Conservation (phyloP, 2,329 filamentous ascomycete species). For the Apiospora koreana region DNA sequence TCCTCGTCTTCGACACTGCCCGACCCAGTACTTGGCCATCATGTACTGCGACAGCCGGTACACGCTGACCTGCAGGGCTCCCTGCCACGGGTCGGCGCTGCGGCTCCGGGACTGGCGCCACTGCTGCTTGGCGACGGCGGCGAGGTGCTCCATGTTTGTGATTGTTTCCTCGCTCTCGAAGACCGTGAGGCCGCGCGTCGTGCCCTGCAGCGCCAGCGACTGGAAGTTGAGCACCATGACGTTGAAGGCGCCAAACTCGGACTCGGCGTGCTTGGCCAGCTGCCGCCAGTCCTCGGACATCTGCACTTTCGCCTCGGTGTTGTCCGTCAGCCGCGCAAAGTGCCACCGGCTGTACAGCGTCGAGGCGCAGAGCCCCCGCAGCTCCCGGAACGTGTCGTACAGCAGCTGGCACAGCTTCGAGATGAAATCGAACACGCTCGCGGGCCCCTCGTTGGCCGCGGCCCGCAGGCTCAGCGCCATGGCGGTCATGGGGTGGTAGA, state of each 20-base stretch:
- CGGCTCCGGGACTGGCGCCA: neutral
- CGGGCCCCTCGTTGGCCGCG: neutral
- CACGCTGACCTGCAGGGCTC: neutral
- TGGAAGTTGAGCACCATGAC: neutral
- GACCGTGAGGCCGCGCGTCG: neutral
- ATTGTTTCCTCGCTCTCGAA: neutral
- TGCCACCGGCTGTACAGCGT: neutral
- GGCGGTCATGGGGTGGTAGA: neutral
- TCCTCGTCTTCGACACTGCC: neutral
- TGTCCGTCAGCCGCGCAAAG: neutral
- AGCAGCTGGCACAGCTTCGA: neutral
- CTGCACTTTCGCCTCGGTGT: neutral
- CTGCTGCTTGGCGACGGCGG: neutral
- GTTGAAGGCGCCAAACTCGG: neutral
- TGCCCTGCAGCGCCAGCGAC: neutral
- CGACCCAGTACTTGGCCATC: slow-evolving; percentile 1
- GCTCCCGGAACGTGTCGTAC: slow-evolving; percentile 8
- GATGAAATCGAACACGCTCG: neutral
- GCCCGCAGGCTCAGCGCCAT: neutral
- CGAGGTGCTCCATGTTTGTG: neutral
- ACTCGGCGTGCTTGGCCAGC: neutral
- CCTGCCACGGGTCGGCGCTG: neutral
- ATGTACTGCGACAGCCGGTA: neutral
- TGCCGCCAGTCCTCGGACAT: neutral
- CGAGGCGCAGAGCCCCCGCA: neutral